Conservation (phyloP, 140 eudicot species). For the Oenanthe javanica region DNA sequence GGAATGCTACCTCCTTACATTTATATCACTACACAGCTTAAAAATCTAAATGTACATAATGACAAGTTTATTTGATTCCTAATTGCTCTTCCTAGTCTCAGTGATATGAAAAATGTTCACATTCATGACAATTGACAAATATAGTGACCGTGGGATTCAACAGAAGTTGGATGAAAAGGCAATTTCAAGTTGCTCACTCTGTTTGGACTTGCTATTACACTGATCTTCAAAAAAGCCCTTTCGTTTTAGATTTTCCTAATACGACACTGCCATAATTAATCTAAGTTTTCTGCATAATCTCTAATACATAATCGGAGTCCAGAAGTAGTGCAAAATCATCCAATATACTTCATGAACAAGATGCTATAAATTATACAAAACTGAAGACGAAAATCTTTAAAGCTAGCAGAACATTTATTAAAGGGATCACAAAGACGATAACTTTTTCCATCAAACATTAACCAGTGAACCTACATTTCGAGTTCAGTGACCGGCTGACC, state of each 20-base stretch:
- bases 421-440: background rate
- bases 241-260: background rate
- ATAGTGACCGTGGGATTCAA: background rate
- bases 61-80: background rate
- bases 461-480: no score
- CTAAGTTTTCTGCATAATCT: background rate
- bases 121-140: background rate
- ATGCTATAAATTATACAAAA: no score
- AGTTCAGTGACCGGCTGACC: background rate
- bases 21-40: background rate
- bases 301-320: background rate
- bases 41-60: background rate
- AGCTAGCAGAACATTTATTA: background rate
- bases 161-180: background rate
- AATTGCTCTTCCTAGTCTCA: background rate
- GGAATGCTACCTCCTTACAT: background rate
- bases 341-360: background rate
- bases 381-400: background rate
- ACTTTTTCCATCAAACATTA: background rate
- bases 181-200: background rate
- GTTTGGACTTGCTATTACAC: background rate
- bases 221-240: background rate
- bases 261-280: background rate
- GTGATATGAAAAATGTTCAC: background rate
- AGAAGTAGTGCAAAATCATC: background rate